These are phyloP conservation scores for Fusarium keratoplasticum DNA, from an alignment of 2,329 filamentous ascomycete genomes.

Conservation along the genomic window DNA sequence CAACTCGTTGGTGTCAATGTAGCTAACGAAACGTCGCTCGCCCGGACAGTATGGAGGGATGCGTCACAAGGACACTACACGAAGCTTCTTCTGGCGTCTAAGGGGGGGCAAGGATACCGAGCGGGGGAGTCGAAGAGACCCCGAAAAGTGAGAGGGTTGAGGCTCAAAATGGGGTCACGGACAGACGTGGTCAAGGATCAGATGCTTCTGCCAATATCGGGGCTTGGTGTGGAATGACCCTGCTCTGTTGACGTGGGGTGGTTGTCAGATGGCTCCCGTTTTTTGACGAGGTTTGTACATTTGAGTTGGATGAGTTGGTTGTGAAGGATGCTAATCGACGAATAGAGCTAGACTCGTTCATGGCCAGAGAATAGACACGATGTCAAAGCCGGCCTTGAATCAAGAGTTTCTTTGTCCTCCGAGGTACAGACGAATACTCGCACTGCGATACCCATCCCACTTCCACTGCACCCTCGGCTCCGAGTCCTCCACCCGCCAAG, in stretches of 20 bases:
- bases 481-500: not conserved
- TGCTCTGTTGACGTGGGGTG: not conserved
- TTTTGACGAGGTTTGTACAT: not conserved
- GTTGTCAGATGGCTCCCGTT: not conserved
- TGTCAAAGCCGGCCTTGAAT: not conserved
- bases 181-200: not conserved
- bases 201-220: not conserved
- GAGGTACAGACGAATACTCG: not conserved
- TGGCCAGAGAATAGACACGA: not conserved
- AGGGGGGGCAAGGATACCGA: not conserved
- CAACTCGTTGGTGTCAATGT: not conserved
- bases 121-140: constrained; percentile 22
- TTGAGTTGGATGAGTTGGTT: not conserved
- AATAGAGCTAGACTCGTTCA: not conserved
- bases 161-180: constrained; percentile 20
- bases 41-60: not conserved
- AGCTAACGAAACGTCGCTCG: not conserved
- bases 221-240: not conserved
- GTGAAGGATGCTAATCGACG: not conserved
- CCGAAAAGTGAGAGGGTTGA: constrained; percentile 22
- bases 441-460: not conserved
- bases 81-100: not conserved
- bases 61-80: constrained; percentile 3
- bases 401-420: not conserved
- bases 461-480: not conserved